Evolutionary conservation across 2,329 filamentous ascomycete genomes (phyloP).

Genomic region (Ustilaginoidea virens): DNA sequence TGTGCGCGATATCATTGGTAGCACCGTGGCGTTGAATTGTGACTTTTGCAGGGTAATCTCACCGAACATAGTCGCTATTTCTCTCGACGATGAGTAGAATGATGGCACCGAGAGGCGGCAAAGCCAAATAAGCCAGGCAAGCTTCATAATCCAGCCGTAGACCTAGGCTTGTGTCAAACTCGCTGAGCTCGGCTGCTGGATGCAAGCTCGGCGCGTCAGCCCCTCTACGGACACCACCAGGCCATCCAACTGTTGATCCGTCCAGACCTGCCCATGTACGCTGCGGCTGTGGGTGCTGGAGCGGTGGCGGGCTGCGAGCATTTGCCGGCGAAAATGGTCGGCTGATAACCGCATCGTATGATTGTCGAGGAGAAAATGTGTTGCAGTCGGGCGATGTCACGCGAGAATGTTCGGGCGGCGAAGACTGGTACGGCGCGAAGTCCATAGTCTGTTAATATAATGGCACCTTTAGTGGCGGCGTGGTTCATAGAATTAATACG

Average conservation of each 20-base stretch:
- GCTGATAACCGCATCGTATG: conserved; percentile 39
- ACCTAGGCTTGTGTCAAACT: conserved; percentile 85
- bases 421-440: conserved; percentile 94
- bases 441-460: conserved; percentile 56
- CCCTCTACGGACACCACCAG: conserved; percentile 7
- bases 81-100: conserved; percentile 74
- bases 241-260: conserved; percentile 17
- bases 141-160: conserved; percentile 82
- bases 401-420: conserved; percentile 70
- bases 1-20: background rate
- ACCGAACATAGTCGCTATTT: conserved; percentile 95
- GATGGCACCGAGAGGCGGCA: conserved; percentile 77
- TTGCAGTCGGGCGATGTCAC: conserved; percentile 51
- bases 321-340: conserved; percentile 37
- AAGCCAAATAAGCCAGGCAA: conserved; percentile 68
- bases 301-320: conserved; percentile 24
- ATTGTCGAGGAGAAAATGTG: conserved; percentile 30
- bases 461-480: no score
- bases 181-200: conserved; percentile 41
- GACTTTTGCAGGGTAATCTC: conserved; percentile 11
- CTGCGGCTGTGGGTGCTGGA: conserved; percentile 39
- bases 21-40: background rate
- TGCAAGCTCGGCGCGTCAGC: conserved; percentile 20
- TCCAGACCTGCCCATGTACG: conserved; percentile 33
- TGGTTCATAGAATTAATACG: no score